These are phyloP conservation scores for Hanseniaspora gamundiae DNA, from an alignment of 1,139 yeast species.

Conservation along the genomic window DNA sequence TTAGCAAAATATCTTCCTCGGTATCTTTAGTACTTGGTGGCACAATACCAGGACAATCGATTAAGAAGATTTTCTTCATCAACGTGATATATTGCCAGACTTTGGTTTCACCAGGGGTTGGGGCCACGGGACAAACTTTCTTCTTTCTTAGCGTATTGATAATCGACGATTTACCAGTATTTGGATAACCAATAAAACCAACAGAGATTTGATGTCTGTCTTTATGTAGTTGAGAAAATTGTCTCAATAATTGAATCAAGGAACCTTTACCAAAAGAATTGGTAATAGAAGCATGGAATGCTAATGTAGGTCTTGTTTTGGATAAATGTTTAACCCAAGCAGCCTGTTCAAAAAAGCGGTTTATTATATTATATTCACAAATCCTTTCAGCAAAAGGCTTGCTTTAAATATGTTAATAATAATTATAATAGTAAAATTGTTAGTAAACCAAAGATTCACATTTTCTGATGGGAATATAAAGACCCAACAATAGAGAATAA, in stretches of 20 bases:
- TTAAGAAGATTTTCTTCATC: conserved; percentile 88
- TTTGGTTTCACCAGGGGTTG: conserved; percentile 97
- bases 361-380: not conserved
- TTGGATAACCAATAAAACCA: conserved; percentile 95
- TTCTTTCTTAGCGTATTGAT: conserved; percentile 87
- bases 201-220: conserved; percentile 95
- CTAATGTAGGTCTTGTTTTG: conserved; percentile 84
- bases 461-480: not conserved
- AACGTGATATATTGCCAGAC: conserved; percentile 98
- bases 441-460: conserved; percentile 30
- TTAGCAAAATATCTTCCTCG: conserved; percentile 84
- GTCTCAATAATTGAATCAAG: conserved; percentile 82
- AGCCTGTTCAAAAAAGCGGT: conserved; percentile 42
- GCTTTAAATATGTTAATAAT: no score
- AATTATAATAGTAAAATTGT: conserved; percentile 25
- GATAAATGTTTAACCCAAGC: conserved; percentile 97
- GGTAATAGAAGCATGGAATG: conserved; percentile 95
- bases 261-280: conserved; percentile 98
- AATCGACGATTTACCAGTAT: conserved; percentile 92
- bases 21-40: conserved; percentile 88
- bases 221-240: conserved; percentile 78
- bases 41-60: conserved; percentile 98
- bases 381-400: not conserved
- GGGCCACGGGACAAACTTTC: conserved; percentile 95
- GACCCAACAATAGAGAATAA: no score